Conservation (phyloP, 2,329 filamentous ascomycete genomes). For the Elsinoe ampelina region DNA sequence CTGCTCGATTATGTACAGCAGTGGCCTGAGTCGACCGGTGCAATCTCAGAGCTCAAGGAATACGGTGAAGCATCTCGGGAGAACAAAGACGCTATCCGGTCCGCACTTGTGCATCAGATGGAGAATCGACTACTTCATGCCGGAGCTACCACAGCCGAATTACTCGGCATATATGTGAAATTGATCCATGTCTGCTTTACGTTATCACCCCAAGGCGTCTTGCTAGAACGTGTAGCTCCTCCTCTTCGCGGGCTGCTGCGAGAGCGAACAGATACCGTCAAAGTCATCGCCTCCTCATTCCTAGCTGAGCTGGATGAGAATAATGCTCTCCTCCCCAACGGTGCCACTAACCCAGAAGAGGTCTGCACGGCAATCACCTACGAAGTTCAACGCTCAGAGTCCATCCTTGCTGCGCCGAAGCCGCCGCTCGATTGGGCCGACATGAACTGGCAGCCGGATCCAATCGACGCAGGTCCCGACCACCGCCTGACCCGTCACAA, state of each 20-base stretch:
- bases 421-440: slow-evolving; percentile 69
- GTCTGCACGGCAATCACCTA: slow-evolving; percentile 56
- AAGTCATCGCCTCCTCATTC: slow-evolving; percentile 66
- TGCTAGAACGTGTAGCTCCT: slow-evolving; percentile 64
- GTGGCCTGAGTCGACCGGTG: slow-evolving; percentile 64
- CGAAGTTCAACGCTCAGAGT: slow-evolving; percentile 51
- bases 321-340: slow-evolving; percentile 25
- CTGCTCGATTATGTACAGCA: slow-evolving; percentile 70
- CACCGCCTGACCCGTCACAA: slow-evolving; percentile 82
- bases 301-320: slow-evolving; percentile 50
- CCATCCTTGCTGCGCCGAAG: not conserved
- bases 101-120: slow-evolving; percentile 57
- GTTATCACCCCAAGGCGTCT: slow-evolving; percentile 66
- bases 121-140: slow-evolving; percentile 62
- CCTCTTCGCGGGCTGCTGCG: slow-evolving; percentile 68
- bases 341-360: slow-evolving; percentile 38
- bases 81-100: slow-evolving; percentile 60
- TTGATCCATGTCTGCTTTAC: slow-evolving; percentile 70
- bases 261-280: slow-evolving; percentile 66
- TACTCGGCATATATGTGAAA: slow-evolving; percentile 67
- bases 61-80: slow-evolving; percentile 55
- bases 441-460: slow-evolving; percentile 86
- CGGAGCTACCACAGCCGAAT: slow-evolving; percentile 65
- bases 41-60: slow-evolving; percentile 58
- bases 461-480: slow-evolving; percentile 80